Base-by-base conservation (phyloP, 352 stramenopile species). In the Phytophthora sansomeana region DNA sequence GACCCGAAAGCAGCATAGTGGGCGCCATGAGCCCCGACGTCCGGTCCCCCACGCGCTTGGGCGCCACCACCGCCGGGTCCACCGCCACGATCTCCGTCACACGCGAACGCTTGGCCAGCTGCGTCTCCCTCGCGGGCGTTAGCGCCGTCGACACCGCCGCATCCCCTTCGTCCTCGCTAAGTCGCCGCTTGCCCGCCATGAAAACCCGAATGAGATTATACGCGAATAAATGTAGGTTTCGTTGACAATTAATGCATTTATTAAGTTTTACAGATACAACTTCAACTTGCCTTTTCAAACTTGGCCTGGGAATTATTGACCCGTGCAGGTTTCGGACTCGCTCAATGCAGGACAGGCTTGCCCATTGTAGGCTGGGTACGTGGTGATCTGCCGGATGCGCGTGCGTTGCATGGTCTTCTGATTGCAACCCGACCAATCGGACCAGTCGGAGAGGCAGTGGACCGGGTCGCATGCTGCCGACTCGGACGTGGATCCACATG, bases 1-100 rank as follows among this genome's bases (percentile, higher is more conserved):
- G 87, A 26, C 87, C 87, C 29, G 83, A 80, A 50, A 95, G 83
- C 44, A 92, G 78, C 87, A 95, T 91, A 1, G 87, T 95, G 21
- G 87, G 85, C 29, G 85, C 80, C 36, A 74, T 32, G 7, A 95
- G 78, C 4, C 61, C 80, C 24, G 87, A 95, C 43, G 85, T 91
- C 35, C 87, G 83, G 41, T 84, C 83, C 32, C 65, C 75, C 50
- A 88, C 59, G 14, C 59, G 69, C 70, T 79, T 87, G 44, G 81
- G 51, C 24, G 73, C 75, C 67, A 92, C 72, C 19, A 93, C 83
- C 38, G 81, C 63, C 42, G 66, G 51, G 55, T 89, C 85, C n/a
- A 89, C 84, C 1, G 83, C 76, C 35, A 95, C 83, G 55, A 95
- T 91, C 19, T 91, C 83, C 47, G 77, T 77, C 35, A 92, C 74